Evolutionary conservation across 768 basidiomycete genomes (phyloP).

Genomic region (Termitomyces titanicus): DNA sequence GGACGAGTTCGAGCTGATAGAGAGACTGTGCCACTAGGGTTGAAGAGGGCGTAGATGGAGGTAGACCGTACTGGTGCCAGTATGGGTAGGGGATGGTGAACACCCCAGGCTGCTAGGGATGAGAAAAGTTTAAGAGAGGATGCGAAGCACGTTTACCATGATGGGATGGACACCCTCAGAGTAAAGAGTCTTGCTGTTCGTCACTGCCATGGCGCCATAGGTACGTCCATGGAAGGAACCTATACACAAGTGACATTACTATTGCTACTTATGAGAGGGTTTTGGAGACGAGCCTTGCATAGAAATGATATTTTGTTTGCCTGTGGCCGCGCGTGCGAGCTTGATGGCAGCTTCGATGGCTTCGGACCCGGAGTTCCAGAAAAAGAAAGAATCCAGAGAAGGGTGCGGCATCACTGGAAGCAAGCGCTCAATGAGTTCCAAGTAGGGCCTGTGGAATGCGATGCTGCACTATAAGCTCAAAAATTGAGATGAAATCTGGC

Average conservation of each 20-base stretch:
- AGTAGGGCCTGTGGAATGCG: constrained; percentile 81
- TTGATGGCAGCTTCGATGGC: constrained; percentile 90
- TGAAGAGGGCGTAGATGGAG: constrained; percentile 49
- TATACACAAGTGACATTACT: constrained; percentile 15
- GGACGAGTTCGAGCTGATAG: constrained; percentile 77
- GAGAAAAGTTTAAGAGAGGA: background rate
- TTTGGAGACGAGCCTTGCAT: constrained; percentile 65
- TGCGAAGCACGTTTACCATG: constrained; percentile 50
- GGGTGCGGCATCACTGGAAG: constrained; percentile 88
- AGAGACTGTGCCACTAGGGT: constrained; percentile 62
- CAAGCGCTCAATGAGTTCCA: constrained; percentile 80
- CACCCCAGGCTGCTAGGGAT: constrained; percentile 64
- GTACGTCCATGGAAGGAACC: constrained; percentile 91
- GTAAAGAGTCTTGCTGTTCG: constrained; percentile 92
- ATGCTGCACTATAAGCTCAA: constrained; percentile 68
- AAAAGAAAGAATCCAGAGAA: constrained; percentile 93
- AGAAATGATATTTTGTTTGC: constrained; percentile 81
- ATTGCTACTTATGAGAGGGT: background rate
- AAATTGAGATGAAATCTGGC: background rate
- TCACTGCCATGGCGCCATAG: constrained; percentile 89
- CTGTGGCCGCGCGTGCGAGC: constrained; percentile 76
- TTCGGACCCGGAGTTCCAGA: constrained; percentile 96
- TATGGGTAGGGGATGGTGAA: constrained; percentile 84
- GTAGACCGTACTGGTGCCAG: constrained; percentile 80
- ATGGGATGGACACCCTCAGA: constrained; percentile 73